These are phyloP conservation scores for Cantharellus anzutake DNA, from an alignment of 768 basidiomycete genomes.

Conservation along the genomic window DNA sequence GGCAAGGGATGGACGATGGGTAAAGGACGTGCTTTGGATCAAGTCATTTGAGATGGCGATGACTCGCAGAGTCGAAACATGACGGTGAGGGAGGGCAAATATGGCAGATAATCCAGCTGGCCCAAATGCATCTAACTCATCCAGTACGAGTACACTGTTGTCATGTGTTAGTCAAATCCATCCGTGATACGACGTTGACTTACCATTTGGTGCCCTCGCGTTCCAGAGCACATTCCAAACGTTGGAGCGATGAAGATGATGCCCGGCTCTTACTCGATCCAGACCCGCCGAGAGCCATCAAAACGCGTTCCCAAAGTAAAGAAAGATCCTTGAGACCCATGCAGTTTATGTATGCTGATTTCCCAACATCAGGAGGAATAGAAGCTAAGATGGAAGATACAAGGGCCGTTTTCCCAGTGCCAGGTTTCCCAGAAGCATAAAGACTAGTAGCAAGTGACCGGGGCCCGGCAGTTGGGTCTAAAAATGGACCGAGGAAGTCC, in stretches of 20 bases:
- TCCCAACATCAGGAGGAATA: neutral
- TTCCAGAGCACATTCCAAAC: constrained; percentile 5
- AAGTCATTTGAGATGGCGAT: constrained; percentile 10
- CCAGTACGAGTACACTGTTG: constrained; percentile 7
- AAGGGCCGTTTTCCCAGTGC: constrained; percentile 9
- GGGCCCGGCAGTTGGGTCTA: neutral
- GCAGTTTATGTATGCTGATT: constrained; percentile 6
- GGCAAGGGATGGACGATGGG: constrained; percentile 3
- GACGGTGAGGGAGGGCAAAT: constrained; percentile 4
- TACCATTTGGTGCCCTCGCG: constrained; percentile 8
- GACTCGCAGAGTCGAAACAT: constrained; percentile 3
- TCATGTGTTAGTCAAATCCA: neutral
- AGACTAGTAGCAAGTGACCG: neutral
- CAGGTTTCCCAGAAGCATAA: constrained; percentile 8
- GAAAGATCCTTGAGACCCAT: constrained; percentile 7
- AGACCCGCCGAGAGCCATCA: constrained; percentile 3
- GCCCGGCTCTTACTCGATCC: constrained; percentile 4
- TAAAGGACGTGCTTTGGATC: constrained; percentile 1
- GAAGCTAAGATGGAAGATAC: constrained; percentile 7
- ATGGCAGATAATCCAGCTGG: constrained; percentile 4
- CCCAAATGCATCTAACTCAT: constrained; percentile 6
- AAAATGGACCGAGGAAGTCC: neutral
- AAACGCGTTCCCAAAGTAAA: constrained; percentile 7
- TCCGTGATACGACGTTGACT: neutral
- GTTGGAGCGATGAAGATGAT: neutral